Base-by-base conservation (phyloP, 371 early-diverging fungal genomes). In the Mortierella sp. region DNA sequence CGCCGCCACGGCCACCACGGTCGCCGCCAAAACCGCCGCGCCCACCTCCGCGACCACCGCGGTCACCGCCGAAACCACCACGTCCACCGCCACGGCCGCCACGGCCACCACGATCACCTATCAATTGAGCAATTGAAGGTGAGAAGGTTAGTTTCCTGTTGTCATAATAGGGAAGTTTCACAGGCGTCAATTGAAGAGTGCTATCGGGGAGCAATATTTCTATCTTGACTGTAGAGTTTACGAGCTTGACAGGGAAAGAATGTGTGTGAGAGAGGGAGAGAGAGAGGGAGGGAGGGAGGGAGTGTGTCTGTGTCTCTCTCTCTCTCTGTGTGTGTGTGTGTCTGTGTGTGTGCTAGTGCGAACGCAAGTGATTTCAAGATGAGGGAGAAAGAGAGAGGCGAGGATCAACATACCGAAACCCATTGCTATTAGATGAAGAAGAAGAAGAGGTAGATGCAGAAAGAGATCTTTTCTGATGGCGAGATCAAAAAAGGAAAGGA, bases 1-100 rank as follows among this genome's bases (percentile, higher is more conserved):
- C 90, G 73, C 89, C 89, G 69, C 88, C 81, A 55, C 88, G 87
- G 50, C 89, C 89, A 43, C 89, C 81, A 75, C 91, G 88, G 71
- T 87, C 91, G 73, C 88, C 89, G 46, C 89, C 83, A 24, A 75
- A 72, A 14, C 88, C 87, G 57, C 87, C 88, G 73, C 86, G 83
- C 75, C 76, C 85, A 43, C 76, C 74, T 21, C 80, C 70, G 59
- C 74, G 69, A 48, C 82, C 76, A 75, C 73, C 79, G 72, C 81
- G 64, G 61, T 77, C 72, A 70, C 71, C 82, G 13, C 86, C 88
- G 51, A 77, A 75, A 26, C 86, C 82, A 53, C 87, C 86, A 82
- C 79, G 78, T 31, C 82, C 67, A 72, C 80, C 79, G 50, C 74
- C 80, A 72, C 61, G 61, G 16, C 61, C 61, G 16, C 61, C 61